Percentiles rank a stretch among this genome's conserved stretches.
phyloP scores from a whole-genome alignment of 1,284 basidiomycete genomes.

The Sutorius eximius region DNA sequence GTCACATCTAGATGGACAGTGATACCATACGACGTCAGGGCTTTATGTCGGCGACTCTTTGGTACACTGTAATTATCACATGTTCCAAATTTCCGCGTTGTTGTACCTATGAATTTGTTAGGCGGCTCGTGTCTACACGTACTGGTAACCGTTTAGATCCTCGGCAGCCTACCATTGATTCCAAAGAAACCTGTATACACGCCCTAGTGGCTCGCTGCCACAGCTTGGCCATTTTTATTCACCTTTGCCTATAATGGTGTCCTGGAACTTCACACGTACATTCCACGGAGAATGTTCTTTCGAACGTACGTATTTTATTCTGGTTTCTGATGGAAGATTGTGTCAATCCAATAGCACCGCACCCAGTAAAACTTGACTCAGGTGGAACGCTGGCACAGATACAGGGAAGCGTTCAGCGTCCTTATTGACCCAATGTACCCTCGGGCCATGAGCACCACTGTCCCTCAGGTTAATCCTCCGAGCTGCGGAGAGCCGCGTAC shows the following conservation, averaged over 20 bases:
- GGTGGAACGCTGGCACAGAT: background rate
- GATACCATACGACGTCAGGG: background rate
- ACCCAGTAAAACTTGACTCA: background rate
- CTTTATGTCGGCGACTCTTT: background rate
- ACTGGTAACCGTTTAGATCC: too few relatives aligned
- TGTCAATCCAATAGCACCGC: background rate
- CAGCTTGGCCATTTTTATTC: background rate
- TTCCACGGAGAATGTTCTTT: constrained; percentile 20
- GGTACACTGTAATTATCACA: background rate
- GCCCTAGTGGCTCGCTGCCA: too few relatives aligned
- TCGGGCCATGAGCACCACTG: constrained; percentile 12
- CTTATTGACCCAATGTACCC: background rate
- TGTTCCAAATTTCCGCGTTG: background rate
- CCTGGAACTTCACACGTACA: constrained; percentile 10
- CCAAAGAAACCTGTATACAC: background rate
- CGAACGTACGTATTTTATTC: constrained; percentile 7
- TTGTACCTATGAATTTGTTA: constrained; percentile 4
- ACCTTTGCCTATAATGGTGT: background rate
- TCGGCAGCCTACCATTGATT: background rate
- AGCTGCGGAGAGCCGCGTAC: background rate
- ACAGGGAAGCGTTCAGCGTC: background rate
- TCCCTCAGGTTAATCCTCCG: background rate
- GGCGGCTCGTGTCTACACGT: background rate
- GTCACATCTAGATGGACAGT: background rate
- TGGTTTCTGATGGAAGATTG: constrained; percentile 22